phyloP scores from a whole-genome alignment of 83 land plant genomes.

The Picea abies region DNA sequence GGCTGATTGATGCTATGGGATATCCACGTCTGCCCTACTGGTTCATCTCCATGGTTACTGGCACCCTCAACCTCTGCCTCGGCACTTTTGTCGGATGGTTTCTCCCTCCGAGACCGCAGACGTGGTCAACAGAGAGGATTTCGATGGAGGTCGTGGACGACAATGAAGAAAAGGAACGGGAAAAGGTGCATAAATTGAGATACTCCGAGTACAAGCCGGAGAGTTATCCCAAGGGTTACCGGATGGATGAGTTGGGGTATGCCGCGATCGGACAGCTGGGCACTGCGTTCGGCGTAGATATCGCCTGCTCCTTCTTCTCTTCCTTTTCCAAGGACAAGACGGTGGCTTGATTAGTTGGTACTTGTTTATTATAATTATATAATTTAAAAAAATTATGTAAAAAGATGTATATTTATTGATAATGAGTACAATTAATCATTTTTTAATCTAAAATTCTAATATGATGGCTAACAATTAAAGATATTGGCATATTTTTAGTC shows the following conservation, averaged over 20 bases:
- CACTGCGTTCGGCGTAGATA: no score
- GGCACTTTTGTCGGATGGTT: background rate
- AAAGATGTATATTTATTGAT: no score
- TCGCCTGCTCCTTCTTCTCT: no score
- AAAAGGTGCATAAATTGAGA: background rate
- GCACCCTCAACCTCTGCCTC: background rate
- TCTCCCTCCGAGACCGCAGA: slow-evolving; percentile 10
- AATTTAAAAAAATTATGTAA: no score
- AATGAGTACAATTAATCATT: no score
- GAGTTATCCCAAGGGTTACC: background rate
- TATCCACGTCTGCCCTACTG: slow-evolving; percentile 9
- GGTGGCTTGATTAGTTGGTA: no score
- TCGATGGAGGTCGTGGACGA: background rate
- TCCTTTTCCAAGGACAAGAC: no score
- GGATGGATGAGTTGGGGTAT: background rate
- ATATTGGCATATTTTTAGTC: no score
- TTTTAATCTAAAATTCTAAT: no score
- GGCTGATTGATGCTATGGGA: background rate
- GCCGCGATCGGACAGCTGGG: background rate
- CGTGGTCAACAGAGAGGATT: background rate
- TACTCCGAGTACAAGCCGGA: background rate
- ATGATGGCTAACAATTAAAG: no score
- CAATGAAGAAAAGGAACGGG: background rate
- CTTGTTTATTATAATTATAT: no score
- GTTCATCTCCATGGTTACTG: background rate